Evolutionary conservation across 164 flowering plant genomes (phyloP).

Genomic region (Sextonia rubra): DNA sequence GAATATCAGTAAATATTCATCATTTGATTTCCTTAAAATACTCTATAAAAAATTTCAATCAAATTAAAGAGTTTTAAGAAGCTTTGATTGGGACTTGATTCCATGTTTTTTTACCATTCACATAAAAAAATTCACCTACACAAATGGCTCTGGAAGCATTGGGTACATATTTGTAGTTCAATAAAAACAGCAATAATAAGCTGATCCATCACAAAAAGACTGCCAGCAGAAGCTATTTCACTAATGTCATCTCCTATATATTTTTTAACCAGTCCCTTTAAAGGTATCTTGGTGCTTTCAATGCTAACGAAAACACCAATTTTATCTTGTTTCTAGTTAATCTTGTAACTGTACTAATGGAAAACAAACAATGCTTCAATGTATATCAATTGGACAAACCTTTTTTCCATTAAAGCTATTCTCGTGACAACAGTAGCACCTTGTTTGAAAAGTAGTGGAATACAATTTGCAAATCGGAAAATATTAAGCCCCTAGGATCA

Average conservation of each 20-base stretch:
- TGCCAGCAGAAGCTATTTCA: constrained; percentile 93
- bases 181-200: not conserved
- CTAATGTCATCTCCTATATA: constrained; percentile 97
- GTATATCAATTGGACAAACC: not conserved
- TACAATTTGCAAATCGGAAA: constrained; percentile 95
- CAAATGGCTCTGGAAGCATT: constrained; percentile 66
- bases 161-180: constrained; percentile 63
- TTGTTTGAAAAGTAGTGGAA: constrained; percentile 99
- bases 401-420: constrained; percentile 49
- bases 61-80: too few species aligned
- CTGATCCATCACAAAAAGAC: not conserved
- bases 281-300: constrained; percentile 99
- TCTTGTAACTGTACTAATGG: constrained; percentile 94
- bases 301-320: constrained; percentile 96
- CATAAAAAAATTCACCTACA: too few species aligned
- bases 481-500: constrained; percentile 77
- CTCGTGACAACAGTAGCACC: constrained; percentile 99
- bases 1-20: too few species aligned
- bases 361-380: constrained; percentile 18
- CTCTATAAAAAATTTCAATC: too few species aligned
- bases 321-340: constrained; percentile 91
- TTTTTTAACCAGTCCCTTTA: constrained; percentile 97
- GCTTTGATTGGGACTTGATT: too few species aligned
- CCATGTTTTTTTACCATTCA: too few species aligned
- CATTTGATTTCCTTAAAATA: too few species aligned